Evolutionary conservation across 768 basidiomycete genomes (phyloP), one percentile per base, ranked within the genome.

Genomic region (Leccinum rimulosum): DNA sequence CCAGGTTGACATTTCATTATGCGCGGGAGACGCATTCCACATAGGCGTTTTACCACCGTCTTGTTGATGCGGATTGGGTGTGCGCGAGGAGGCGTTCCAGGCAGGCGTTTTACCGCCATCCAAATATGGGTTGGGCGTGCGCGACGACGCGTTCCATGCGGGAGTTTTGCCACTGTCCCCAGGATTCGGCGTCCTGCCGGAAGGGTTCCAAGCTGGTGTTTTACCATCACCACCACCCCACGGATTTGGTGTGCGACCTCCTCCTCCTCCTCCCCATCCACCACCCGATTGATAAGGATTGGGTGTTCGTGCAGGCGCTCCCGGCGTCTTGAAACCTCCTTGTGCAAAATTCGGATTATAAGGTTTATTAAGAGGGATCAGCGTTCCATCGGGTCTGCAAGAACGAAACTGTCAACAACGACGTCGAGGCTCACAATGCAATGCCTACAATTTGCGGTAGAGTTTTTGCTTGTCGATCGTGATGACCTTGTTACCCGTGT

Each of bases 401-500:
- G 6, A 6, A 47, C 28, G 54, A 47, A n/a, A 56, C 51, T 67
- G 6, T 57, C 58, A 58, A 55, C 25, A 60, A 54, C 27, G n/a
- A 48, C 6, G 50, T 17, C 31, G 57, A 27, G 25, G 6, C 11
- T 57, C 35, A 51, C 15, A 33, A 49, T 28, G 25, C 38, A 27
- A n/a, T 50, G 81, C 90, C 68, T 68, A 93, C 92, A 84, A 72
- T 75, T 87, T 82, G 57, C 87, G 81, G 61, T 84, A 81, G 19
- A 96, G 73, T 68, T 91, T 92, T 49, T 82, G 81, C 68, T 94
- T 92, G 51, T 91, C 89, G 58, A 98, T 86, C 40, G 87, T 88
- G 58, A 99, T 86, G 22, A 95, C 79, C 73, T 93, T 95, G 74
- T 95, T 95, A 40, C 88, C 89, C 14, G 93, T 87, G 60, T 82